Base-by-base conservation (phyloP, 2,329 filamentous ascomycete species). In the Fusarium robinianum region DNA sequence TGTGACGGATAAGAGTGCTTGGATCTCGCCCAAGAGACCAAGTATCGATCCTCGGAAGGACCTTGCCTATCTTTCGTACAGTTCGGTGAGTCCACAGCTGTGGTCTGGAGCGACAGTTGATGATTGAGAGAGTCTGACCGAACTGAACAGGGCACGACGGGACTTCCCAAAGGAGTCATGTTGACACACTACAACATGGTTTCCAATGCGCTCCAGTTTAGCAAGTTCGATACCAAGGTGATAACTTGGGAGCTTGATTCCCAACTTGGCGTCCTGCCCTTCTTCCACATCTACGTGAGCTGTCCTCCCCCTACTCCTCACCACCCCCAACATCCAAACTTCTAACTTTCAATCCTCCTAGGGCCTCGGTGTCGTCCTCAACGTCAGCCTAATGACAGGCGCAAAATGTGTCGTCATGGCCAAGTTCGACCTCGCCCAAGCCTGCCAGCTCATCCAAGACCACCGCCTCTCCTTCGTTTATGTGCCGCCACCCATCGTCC, bases 161-260 rank as follows among this genome's bases (percentile, higher is more conserved):
- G 92, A 2, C 72, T 90, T 36, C 91, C 92, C 0, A 97, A 97
- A 68, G 92, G 91, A 11, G 92, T 96, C 10, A 87, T 89, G 80
- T 75, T 96, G 21, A 87, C 83, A 6, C 92, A 97, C 68, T 68
- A 72, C 53, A 96, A 96, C 65, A 84, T 96, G 47, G 80, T 95
- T 8, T 73, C 88, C 46, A 95, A 96, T 66, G 64, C 83, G 6
- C 56, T 79, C 19, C 84, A 88, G 68, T 63, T 76, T 18, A 65
- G 67, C 2, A 62, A 68, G 17, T 70, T 76, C 5, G 85, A 90
- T 44, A 72, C 69, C 2, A 72, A 70, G 1, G 77, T 80, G 1
- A 63, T 72, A 3, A 78, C 80, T 60, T 82, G 81, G 7, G 74
- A 81, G 42, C 79, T 83, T 0, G 91, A 96, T 63, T 82, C 79